Conservation (phyloP, 768 basidiomycete genomes). For the Crucibulum laeve region DNA sequence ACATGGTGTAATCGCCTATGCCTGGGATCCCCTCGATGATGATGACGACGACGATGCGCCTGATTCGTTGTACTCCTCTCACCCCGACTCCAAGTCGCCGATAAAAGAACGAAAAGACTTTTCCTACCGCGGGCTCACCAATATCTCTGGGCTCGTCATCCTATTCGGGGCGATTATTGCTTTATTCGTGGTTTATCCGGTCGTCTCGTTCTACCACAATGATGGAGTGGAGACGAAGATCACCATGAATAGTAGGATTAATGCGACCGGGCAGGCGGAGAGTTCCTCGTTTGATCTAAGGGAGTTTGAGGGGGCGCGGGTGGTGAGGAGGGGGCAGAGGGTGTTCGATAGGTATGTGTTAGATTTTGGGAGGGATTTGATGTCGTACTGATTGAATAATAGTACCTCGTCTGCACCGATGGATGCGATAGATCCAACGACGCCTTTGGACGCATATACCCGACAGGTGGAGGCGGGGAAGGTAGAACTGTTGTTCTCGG, state of each 20-base stretch:
- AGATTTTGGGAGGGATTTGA: background rate
- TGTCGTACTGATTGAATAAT: background rate
- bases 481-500: constrained; percentile 46
- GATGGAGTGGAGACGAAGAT: constrained; percentile 35
- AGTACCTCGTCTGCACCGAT: constrained; percentile 1
- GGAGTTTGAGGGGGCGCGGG: background rate
- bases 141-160: constrained; percentile 58
- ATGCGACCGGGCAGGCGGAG: constrained; percentile 62
- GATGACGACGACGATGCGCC: constrained; percentile 56
- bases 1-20: constrained; percentile 53
- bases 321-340: constrained; percentile 27
- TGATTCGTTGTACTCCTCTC: no score
- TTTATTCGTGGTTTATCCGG: constrained; percentile 78
- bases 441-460: constrained; percentile 8
- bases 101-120: constrained; percentile 9
- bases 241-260: constrained; percentile 55
- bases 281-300: constrained; percentile 15
- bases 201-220: constrained; percentile 39
- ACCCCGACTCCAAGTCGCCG: constrained; percentile 26
- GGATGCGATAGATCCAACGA: constrained; percentile 10
- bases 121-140: constrained; percentile 38
- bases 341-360: constrained; percentile 6
- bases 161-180: constrained; percentile 54
- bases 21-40: constrained; percentile 49
- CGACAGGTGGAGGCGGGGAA: background rate